A percentile compares a stretch with the other conserved stretches of the same genome.
phyloP scores from a whole-genome alignment of 2,329 filamentous ascomycete species.

The Emmonsia crescens region DNA sequence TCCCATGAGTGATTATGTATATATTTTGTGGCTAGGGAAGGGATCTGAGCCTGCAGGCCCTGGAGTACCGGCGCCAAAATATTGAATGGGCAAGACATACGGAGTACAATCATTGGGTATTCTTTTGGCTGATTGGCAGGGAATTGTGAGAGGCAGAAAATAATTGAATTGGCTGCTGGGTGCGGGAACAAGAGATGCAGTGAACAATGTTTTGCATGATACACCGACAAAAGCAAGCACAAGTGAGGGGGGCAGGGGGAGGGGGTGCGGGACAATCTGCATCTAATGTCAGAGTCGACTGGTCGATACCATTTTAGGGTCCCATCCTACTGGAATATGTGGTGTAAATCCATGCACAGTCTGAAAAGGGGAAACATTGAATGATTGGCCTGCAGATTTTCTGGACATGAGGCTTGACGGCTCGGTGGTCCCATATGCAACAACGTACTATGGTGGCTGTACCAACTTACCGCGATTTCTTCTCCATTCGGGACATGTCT shows the following conservation, averaged over 20 bases:
- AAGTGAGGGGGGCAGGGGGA: not conserved
- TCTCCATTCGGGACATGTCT: not conserved
- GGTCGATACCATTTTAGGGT: constrained; percentile 1
- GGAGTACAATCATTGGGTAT: not conserved
- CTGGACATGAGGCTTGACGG: constrained; percentile 3
- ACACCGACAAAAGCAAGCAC: not conserved
- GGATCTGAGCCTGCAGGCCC: not conserved
- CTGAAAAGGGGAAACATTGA: not conserved
- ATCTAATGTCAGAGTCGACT: not conserved
- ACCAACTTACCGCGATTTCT: constrained; percentile 1
- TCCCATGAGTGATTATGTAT: not conserved
- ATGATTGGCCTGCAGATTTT: not conserved
- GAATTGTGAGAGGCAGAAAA: not conserved
- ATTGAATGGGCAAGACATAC: not conserved
- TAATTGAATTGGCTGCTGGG: not conserved
- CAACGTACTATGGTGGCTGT: not conserved
- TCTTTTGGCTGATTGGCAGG: not conserved
- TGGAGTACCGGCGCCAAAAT: not conserved
- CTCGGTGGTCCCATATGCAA: constrained; percentile 1
- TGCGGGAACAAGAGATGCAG: constrained; percentile 1
- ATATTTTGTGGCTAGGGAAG: not conserved
- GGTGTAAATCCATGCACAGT: not conserved
- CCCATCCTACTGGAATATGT: not conserved
- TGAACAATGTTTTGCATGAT: constrained; percentile 4
- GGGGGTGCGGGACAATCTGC: not conserved